Evolutionary conservation across 306 rosid genomes (phyloP), one percentile per base, ranked within the genome.

Genomic region (Vigna reflexopilosa): DNA sequence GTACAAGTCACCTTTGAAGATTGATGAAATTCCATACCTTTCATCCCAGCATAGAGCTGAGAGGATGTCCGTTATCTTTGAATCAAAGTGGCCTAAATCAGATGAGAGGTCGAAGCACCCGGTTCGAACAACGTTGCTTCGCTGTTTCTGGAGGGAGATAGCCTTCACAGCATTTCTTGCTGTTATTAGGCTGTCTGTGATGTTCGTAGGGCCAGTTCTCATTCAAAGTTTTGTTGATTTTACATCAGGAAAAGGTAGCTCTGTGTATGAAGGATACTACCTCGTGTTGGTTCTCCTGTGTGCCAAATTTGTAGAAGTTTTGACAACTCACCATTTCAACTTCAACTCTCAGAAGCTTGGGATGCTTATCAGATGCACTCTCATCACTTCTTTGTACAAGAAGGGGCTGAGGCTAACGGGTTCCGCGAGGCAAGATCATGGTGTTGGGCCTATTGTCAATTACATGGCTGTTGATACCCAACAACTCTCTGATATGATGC

Each of bases 401-500:
- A 95, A 95, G 81, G 98, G 98, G 8, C 66, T 95, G 62, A 87
- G 91, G 85, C 70, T 95, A 69, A 61, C 98, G 1, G 77, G 96
- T 73, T 91, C 98, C 1, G 92, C 95, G 13, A 55, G 98, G 55
- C 98, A 95, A 69, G 89, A 85, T 36, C 98, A 95, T 63, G 98
- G 98, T 32, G 86, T 95, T 22, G 98, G 98, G 61, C 91, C 91
- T 59, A 95, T 92, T 38, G 98, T 95, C 75, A 95, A 95, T 82
- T 92, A 95, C 86, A 95, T 95, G 98, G 97, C 98, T 6, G 97
- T 95, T 7, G 98, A 95, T 86, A 80, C 93, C 0, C 98, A 92
- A 32, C 98, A 92, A 75, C 87, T 95, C 13, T 89, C 98, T 24
- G 93, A 95, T 72, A 95, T 95, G 98, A 95, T 95, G 97, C 83